Evolutionary conservation across 1,284 basidiomycete species (phyloP).

Genomic region (Moesziomyces sp.): DNA sequence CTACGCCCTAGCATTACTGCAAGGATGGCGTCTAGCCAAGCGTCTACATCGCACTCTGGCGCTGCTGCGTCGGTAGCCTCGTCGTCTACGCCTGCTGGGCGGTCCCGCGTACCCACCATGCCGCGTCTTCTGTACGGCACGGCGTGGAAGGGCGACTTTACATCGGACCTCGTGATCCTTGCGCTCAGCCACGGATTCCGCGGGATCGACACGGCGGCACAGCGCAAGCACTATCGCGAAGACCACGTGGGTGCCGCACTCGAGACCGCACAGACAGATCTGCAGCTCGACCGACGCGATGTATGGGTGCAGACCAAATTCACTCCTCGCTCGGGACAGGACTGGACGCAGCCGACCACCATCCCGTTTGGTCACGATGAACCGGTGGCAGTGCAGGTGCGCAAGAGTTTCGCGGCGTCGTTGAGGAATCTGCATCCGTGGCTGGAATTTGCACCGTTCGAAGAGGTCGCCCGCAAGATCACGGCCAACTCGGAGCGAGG

Average conservation of each 20-base stretch:
- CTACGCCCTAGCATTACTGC: background rate
- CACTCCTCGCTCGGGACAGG: constrained; percentile 59
- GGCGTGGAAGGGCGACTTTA: constrained; percentile 62
- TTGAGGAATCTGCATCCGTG: constrained; percentile 52
- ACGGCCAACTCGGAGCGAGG: constrained; percentile 7
- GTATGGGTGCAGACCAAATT: constrained; percentile 66
- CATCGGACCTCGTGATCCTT: constrained; percentile 52
- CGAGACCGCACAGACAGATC: constrained; percentile 29
- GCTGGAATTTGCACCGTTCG: constrained; percentile 30
- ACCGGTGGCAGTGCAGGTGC: constrained; percentile 50
- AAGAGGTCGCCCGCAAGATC: constrained; percentile 17
- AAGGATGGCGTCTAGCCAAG: constrained; percentile 21
- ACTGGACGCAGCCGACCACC: constrained; percentile 35
- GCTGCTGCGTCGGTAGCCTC: constrained; percentile 4
- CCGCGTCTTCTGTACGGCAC: constrained; percentile 64
- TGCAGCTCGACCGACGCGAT: constrained; percentile 40
- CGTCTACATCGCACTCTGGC: constrained; percentile 6
- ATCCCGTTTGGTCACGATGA: constrained; percentile 53
- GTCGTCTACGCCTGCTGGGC: constrained; percentile 9
- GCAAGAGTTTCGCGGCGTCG: constrained; percentile 40
- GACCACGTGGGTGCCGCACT: constrained; percentile 62
- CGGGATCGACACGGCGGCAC: constrained; percentile 63
- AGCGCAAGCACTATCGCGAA: constrained; percentile 65
- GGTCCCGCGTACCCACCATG: constrained; percentile 28
- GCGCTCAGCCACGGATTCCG: constrained; percentile 60